Conservation (phyloP, 2,329 filamentous ascomycete species). For the Aspergillus calidoustus region DNA sequence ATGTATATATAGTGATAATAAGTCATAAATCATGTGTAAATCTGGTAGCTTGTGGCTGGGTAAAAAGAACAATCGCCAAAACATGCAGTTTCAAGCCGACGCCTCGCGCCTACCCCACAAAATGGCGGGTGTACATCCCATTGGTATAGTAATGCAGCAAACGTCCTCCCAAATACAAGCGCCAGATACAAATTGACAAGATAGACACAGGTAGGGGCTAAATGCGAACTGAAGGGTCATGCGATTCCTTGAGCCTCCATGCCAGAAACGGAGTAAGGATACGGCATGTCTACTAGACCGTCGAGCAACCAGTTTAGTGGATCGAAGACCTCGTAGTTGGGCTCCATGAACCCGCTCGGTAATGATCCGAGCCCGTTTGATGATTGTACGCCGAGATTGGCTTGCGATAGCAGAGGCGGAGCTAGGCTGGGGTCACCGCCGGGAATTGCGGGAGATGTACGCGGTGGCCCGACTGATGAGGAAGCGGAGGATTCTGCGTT, state of each 20-base stretch:
- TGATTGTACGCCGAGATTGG: constrained; percentile 36
- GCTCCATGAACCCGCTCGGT: constrained; percentile 63
- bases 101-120: constrained; percentile 10
- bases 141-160: constrained; percentile 24
- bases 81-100: constrained; percentile 7
- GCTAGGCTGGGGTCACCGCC: constrained; percentile 51
- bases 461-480: constrained; percentile 57
- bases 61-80: constrained; percentile 1
- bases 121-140: constrained; percentile 13
- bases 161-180: constrained; percentile 7
- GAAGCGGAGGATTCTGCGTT: constrained; percentile 73
- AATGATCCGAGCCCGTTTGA: constrained; percentile 31
- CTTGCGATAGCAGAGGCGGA: constrained; percentile 39
- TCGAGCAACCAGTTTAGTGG: constrained; percentile 94
- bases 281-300: constrained; percentile 79
- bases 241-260: constrained; percentile 49
- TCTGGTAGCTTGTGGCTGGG: neutral
- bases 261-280: constrained; percentile 60
- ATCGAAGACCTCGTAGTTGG: constrained; percentile 86
- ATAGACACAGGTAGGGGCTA: neutral
- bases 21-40: constrained; percentile 12
- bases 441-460: constrained; percentile 40
- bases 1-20: constrained; percentile 1
- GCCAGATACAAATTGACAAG: neutral
- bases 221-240: constrained; percentile 22